Evolutionary conservation across 148 eudicot genomes (phyloP).

Genomic region (Spergularia marina): DNA sequence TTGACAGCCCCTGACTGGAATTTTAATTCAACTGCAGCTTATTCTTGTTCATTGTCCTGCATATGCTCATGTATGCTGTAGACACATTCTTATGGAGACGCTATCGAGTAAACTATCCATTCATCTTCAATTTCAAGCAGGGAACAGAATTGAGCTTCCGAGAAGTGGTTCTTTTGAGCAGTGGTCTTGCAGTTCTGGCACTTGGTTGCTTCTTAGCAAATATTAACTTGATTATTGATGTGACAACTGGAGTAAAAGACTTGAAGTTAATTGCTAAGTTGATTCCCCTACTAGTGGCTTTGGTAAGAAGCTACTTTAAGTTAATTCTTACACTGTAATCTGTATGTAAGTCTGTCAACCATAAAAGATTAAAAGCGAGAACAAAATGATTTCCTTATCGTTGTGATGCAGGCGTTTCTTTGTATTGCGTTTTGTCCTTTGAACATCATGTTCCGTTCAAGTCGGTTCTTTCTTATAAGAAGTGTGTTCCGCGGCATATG

Average conservation of each 20-base stretch:
- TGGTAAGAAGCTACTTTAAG: slow-evolving; percentile 39
- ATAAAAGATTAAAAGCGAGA: not conserved
- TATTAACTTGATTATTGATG: slow-evolving; percentile 51
- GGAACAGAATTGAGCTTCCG: slow-evolving; percentile 73
- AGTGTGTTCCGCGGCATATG: slow-evolving; percentile 44
- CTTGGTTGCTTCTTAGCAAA: slow-evolving; percentile 56
- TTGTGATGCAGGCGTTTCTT: slow-evolving; percentile 47
- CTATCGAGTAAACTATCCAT: slow-evolving; percentile 66
- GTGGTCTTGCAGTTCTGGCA: slow-evolving; percentile 56
- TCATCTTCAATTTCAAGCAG: slow-evolving; percentile 79
- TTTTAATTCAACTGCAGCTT: slow-evolving; percentile 49
- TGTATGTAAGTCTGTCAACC: not conserved
- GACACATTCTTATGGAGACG: slow-evolving; percentile 79
- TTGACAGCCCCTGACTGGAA: not conserved
- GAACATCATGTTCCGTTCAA: slow-evolving; percentile 52
- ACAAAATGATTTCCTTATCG: not conserved
- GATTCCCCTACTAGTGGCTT: slow-evolving; percentile 56
- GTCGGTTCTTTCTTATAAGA: slow-evolving; percentile 45
- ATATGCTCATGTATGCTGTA: slow-evolving; percentile 73
- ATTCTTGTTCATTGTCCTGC: slow-evolving; percentile 56
- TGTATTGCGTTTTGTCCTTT: slow-evolving; percentile 53
- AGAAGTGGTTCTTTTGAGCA: slow-evolving; percentile 60
- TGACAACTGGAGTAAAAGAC: slow-evolving; percentile 17
- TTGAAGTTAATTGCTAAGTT: slow-evolving; percentile 38
- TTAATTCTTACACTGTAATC: not conserved